Percentiles rank a stretch among this genome's conserved stretches.
phyloP scores from a whole-genome alignment of 2,329 filamentous ascomycete species.

The Sporothrix curviconia region DNA sequence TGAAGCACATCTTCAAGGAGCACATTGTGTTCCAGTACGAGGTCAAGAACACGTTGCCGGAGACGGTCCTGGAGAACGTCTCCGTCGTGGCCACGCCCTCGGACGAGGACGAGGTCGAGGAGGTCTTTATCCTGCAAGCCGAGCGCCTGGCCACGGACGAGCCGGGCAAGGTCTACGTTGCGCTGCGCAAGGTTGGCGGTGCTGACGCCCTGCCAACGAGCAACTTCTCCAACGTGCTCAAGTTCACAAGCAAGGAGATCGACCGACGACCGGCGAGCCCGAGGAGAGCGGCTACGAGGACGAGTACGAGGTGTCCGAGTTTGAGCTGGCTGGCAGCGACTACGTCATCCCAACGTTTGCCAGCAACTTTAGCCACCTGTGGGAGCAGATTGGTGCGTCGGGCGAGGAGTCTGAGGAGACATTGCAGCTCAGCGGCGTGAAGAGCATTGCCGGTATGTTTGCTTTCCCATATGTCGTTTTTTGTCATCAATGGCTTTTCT shows the following conservation, averaged over 20 bases:
- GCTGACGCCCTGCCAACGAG: constrained; percentile 70
- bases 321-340: constrained; percentile 85
- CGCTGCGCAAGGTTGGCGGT: constrained; percentile 77
- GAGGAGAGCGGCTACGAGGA: constrained; percentile 93
- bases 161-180: constrained; percentile 89
- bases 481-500: too few species aligned
- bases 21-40: constrained; percentile 94
- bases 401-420: constrained; percentile 91
- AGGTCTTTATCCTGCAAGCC: constrained; percentile 89
- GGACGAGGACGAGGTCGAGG: constrained; percentile 76
- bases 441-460: constrained; percentile 80
- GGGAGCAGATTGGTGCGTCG: constrained; percentile 85
- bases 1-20: constrained; percentile 98
- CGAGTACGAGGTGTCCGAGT: constrained; percentile 92
- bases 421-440: constrained; percentile 76
- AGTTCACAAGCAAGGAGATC: constrained; percentile 97
- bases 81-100: constrained; percentile 73
- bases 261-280: constrained; percentile 85
- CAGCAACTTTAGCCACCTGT: constrained; percentile 90
- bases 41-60: constrained; percentile 92
- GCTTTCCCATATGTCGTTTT: too few species aligned
- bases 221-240: constrained; percentile 85
- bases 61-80: constrained; percentile 84
- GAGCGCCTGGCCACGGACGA: constrained; percentile 76
- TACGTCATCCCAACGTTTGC: constrained; percentile 92